Conservation (phyloP, 129 eudicot species). For the Gnaphalium uliginosum region DNA sequence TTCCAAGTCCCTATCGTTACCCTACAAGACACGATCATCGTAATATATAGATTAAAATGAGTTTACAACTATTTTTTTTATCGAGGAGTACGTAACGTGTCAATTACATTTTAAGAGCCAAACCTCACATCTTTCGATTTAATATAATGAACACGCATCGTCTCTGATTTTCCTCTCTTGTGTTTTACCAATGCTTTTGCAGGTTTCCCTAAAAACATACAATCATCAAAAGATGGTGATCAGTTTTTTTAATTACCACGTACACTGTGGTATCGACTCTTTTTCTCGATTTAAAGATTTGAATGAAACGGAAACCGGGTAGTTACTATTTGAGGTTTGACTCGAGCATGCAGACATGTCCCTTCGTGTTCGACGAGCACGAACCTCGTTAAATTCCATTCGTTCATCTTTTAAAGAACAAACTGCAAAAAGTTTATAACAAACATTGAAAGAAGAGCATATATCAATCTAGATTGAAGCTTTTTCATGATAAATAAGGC, state of each 20-base stretch:
- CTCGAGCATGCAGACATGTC: slow-evolving; percentile 48
- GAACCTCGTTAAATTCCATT: slow-evolving; percentile 29
- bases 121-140: slow-evolving; percentile 91
- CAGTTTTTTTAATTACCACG: not conserved
- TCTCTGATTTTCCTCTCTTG: slow-evolving; percentile 89
- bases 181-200: slow-evolving; percentile 44
- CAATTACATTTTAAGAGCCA: slow-evolving; percentile 30
- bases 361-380: slow-evolving; percentile 34
- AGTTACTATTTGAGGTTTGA: slow-evolving; percentile 42
- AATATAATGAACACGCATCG: slow-evolving; percentile 77
- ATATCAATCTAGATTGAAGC: not conserved
- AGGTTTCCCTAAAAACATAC: slow-evolving; percentile 39
- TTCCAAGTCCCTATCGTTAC: slow-evolving; percentile 94
- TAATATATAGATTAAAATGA: not conserved
- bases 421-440: slow-evolving; percentile 28
- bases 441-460: not conserved
- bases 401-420: slow-evolving; percentile 56
- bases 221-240: slow-evolving; percentile 1
- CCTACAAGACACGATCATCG: slow-evolving; percentile 30
- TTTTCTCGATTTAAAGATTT: no score
- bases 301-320: not conserved
- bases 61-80: slow-evolving; percentile 13
- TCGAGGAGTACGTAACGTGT: not conserved
- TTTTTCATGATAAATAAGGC: not conserved
- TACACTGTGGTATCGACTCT: no score